Conservation (phyloP, 2,329 filamentous ascomycete species). For the Pseudopyricularia cyperi region DNA sequence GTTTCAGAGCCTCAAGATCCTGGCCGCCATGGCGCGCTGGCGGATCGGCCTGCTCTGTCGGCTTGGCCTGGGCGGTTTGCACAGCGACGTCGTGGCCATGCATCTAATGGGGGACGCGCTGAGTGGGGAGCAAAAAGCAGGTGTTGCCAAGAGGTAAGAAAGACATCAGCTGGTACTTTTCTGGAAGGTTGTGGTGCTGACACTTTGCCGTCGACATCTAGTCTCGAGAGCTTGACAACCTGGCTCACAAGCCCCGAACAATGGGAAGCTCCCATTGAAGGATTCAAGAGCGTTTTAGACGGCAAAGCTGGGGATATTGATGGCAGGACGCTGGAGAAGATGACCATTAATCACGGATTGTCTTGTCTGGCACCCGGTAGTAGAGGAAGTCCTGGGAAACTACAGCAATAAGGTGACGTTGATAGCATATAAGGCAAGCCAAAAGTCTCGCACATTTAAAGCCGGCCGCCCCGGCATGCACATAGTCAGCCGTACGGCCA, state of each 20-base stretch:
- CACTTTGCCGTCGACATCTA: constrained; percentile 1
- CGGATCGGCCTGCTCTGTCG: constrained; percentile 3
- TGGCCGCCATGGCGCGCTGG: constrained; percentile 4
- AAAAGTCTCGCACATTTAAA: no score
- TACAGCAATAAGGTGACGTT: neutral
- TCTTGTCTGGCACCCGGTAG: neutral
- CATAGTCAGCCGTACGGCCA: no score
- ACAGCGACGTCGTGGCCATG: constrained; percentile 4
- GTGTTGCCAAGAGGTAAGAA: constrained; percentile 1
- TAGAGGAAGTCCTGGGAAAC: neutral
- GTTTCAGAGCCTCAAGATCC: constrained; percentile 3
- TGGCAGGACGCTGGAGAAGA: neutral
- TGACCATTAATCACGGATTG: neutral
- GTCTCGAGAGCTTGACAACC: neutral
- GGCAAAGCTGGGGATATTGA: neutral
- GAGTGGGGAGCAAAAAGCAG: neutral
- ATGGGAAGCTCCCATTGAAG: constrained; percentile 1
- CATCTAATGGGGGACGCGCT: constrained; percentile 4
- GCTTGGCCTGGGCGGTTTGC: constrained; percentile 2
- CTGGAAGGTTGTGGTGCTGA: neutral
- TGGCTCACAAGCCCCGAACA: constrained; percentile 3
- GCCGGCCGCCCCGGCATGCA: no score
- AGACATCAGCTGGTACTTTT: neutral
- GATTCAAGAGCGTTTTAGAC: neutral
- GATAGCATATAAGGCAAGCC: no score